Conservation (phyloP, 768 basidiomycete genomes). For the Boletus patriciae region DNA sequence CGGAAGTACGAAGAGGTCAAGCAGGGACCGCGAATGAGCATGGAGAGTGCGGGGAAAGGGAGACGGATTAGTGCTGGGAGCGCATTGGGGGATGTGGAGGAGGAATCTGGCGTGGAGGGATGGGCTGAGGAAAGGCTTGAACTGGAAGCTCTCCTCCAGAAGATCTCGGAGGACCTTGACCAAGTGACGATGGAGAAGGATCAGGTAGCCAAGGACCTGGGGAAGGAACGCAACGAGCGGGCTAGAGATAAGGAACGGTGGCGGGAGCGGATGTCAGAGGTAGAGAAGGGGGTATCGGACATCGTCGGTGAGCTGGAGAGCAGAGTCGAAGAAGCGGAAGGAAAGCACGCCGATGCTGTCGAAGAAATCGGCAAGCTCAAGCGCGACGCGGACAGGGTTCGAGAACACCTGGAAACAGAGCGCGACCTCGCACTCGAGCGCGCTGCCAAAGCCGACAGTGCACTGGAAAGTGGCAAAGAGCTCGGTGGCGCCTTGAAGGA, state of each 20-base stretch:
- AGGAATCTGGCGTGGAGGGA: conserved; percentile 60
- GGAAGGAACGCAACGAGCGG: conserved; percentile 58
- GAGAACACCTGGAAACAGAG: conserved; percentile 50
- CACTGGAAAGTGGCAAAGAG: conserved; percentile 63
- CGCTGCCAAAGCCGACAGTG: conserved; percentile 61
- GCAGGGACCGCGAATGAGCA: conserved; percentile 27
- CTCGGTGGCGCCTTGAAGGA: conserved; percentile 66
- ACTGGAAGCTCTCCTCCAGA: conserved; percentile 48
- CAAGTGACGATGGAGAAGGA: conserved; percentile 49
- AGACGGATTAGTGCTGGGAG: conserved; percentile 55
- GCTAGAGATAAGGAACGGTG: conserved; percentile 66
- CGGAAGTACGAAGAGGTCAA: conserved; percentile 51
- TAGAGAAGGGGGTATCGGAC: conserved; percentile 65
- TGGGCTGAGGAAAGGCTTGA: conserved; percentile 72
- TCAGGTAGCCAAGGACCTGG: conserved; percentile 45
- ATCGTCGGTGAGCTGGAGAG: conserved; percentile 66
- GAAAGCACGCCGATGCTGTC: conserved; percentile 39
- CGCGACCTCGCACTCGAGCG: conserved; percentile 57
- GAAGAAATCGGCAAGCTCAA: conserved; percentile 43
- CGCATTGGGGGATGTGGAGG: conserved; percentile 58
- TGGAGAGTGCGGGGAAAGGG: conserved; percentile 35
- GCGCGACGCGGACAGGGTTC: conserved; percentile 45
- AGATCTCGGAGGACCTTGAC: conserved; percentile 34
- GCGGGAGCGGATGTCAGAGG: conserved; percentile 69
- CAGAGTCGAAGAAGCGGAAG: conserved; percentile 54